Conservation (phyloP, 2,329 filamentous ascomycete genomes). For the Lithohypha guttulata region DNA sequence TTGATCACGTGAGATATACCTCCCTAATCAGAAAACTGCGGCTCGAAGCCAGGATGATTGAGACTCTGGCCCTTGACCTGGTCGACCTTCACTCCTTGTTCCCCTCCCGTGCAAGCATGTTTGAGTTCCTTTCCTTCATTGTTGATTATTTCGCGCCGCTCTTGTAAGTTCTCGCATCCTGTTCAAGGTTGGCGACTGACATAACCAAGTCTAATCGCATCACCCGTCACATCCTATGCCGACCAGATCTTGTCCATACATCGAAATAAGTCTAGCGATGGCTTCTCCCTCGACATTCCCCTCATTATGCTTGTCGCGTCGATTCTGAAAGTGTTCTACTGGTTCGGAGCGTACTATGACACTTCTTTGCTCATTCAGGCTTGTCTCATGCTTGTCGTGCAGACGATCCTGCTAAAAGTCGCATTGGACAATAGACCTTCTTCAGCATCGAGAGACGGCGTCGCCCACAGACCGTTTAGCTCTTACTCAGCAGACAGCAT, state of each 20-base stretch:
- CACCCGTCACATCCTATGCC: constrained; percentile 54
- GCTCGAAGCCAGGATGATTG: no score
- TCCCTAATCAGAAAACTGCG: no score
- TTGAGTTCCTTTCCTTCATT: constrained; percentile 31
- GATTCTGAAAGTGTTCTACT: constrained; percentile 57
- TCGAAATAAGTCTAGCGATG: constrained; percentile 47
- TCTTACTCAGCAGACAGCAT: constrained; percentile 17
- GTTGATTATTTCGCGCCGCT: constrained; percentile 39
- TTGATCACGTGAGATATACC: no score
- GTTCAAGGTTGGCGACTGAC: constrained; percentile 3
- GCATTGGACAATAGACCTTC: constrained; percentile 46
- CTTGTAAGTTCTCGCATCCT: constrained; percentile 30
- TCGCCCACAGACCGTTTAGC: constrained; percentile 34
- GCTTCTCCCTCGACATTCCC: constrained; percentile 57
- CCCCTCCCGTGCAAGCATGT: constrained; percentile 16
- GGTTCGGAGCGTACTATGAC: constrained; percentile 53
- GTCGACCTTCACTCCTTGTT: background rate
- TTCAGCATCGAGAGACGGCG: constrained; percentile 28
- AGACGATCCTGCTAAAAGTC: constrained; percentile 49
- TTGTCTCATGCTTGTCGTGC: constrained; percentile 48
- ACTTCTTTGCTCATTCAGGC: constrained; percentile 49
- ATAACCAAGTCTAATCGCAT: constrained; percentile 44
- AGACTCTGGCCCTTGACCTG: no score
- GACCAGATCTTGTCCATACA: constrained; percentile 58
- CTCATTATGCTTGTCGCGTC: constrained; percentile 57